Evolutionary conservation across 306 rosid genomes (phyloP), one percentile per base, ranked within the genome.

Genomic region (Inga oerstediana): DNA sequence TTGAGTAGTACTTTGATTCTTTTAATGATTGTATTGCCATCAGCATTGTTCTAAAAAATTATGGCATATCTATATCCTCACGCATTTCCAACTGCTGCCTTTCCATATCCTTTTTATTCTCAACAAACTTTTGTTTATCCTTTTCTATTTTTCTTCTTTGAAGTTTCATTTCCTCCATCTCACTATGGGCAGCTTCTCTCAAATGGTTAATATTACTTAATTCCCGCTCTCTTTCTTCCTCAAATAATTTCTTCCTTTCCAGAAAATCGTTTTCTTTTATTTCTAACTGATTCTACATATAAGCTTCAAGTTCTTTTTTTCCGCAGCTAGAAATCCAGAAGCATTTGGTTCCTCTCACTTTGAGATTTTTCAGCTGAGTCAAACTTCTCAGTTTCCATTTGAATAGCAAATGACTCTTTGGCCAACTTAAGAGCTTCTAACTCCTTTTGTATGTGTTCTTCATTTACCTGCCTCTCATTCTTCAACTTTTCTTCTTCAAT

Each of bases 131-230:
- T 82, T 83, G 89, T 86, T 84, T 96, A 81, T 93, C 97, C 83
- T 84, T 92, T 81, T 86, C 99, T 64, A 94, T 78, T 88, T 88
- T 93, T 82, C 73, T 85, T 79, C 98, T 89, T 84, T 91, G 92
- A 67, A 84, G 90, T 87, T 88, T 93, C 83, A 92, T 85, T 83
- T 91, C 99, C 74, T 96, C 97, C 97, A 91, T 96, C 80, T 92
- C 97, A 86, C 94, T 91, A 83, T 90, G 83, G 79, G 97, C 93
- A 43, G 88, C 90, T 70, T 96, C 98, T 85, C 93, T 91, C 86
- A 92, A 88, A 87, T 89, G 89, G 84, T 87, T 91, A 83, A 91
- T 84, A 77, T 96, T 92, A 48, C 78, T 91, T 37, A 93, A 72
- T 69, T 96, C 94, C 72, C 85, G 88, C 75, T 92, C 92, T 82